These are phyloP conservation scores for Podaxis pistillaris DNA, from an alignment of 768 basidiomycete species.

Conservation along the genomic window DNA sequence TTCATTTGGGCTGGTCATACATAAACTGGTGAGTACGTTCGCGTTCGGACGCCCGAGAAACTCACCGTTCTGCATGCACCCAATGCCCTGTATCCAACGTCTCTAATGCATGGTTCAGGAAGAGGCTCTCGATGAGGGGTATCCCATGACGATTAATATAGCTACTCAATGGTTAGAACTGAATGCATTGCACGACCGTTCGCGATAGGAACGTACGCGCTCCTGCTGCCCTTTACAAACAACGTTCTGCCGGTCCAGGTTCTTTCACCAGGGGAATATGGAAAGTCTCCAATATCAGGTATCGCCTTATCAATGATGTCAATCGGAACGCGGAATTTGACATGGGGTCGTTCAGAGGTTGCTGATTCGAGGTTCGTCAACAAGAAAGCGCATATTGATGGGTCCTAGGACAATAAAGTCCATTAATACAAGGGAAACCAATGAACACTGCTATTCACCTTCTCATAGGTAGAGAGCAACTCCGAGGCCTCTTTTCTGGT, in stretches of 20 bases:
- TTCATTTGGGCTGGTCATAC: slow-evolving; percentile 58
- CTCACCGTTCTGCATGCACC: slow-evolving; percentile 48
- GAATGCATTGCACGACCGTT: neutral
- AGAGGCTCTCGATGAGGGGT: slow-evolving; percentile 61
- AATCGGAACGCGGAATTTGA: slow-evolving; percentile 72
- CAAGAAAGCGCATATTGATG: slow-evolving; percentile 75
- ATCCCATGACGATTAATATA: slow-evolving; percentile 78
- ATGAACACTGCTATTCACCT: slow-evolving; percentile 39
- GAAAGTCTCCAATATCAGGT: slow-evolving; percentile 71
- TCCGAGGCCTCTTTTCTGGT: slow-evolving; percentile 70
- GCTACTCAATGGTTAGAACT: slow-evolving; percentile 29
- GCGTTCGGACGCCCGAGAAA: neutral
- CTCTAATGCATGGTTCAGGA: slow-evolving; percentile 67
- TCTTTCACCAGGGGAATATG: slow-evolving; percentile 58
- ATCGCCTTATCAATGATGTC: slow-evolving; percentile 60
- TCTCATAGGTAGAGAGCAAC: slow-evolving; percentile 62
- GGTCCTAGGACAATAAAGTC: slow-evolving; percentile 48
- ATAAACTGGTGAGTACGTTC: neutral
- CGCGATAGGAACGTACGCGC: slow-evolving; percentile 42
- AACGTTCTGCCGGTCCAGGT: slow-evolving; percentile 60
- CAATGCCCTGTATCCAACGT: slow-evolving; percentile 81
- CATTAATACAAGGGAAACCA: neutral
- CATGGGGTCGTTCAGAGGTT: slow-evolving; percentile 21
- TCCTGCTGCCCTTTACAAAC: slow-evolving; percentile 78
- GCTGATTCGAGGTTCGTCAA: slow-evolving; percentile 71